Evolutionary conservation across 768 basidiomycete genomes (phyloP), one percentile per base, ranked within the genome.

Genomic region (Antrodiella citrinella): DNA sequence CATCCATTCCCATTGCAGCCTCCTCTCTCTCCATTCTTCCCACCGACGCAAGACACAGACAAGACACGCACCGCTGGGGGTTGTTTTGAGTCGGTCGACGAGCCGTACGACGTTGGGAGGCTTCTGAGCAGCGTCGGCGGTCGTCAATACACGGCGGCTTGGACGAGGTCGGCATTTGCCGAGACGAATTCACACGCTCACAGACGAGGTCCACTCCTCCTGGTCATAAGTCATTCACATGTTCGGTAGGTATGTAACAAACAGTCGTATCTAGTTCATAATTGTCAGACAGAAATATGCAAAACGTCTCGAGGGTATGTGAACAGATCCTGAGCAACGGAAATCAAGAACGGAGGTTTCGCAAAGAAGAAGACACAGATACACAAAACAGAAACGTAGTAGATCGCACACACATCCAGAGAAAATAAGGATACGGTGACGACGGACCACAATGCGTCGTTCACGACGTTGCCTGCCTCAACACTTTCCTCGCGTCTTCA

Each of bases 401-500:
- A n/a, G n/a, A n/a, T n/a, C 18, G 18, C 35, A 38, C 35, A 38
- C 10, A 18, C 10, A 38, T 10, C 10, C 10, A 38, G 18, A 38
- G 35, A 38, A 38, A 38, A 38, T 38, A 38, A 18, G n/a, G n/a
- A n/a, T n/a, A n/a, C n/a, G n/a, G n/a, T n/a, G n/a, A n/a, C n/a
- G n/a, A n/a, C n/a, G n/a, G n/a, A n/a, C n/a, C n/a, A n/a, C n/a
- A n/a, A n/a, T 38, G 18, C 35, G 35, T 10, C 35, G 10, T 38
- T 10, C 35, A 38, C 35, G 10, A 18, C 35, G 10, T 69, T 48
- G 67, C 57, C 26, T 73, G 61, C 26, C 62, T 64, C 39, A 76
- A 54, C 49, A 70, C 71, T 62, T 74, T 78, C 52, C 74, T 65
- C 30, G 73, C 74, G 48, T 80, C 80, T 59, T 79, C 78, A 26